phyloP scores from a whole-genome alignment of 2,329 filamentous ascomycete species.

The Nothopassalora personata region DNA sequence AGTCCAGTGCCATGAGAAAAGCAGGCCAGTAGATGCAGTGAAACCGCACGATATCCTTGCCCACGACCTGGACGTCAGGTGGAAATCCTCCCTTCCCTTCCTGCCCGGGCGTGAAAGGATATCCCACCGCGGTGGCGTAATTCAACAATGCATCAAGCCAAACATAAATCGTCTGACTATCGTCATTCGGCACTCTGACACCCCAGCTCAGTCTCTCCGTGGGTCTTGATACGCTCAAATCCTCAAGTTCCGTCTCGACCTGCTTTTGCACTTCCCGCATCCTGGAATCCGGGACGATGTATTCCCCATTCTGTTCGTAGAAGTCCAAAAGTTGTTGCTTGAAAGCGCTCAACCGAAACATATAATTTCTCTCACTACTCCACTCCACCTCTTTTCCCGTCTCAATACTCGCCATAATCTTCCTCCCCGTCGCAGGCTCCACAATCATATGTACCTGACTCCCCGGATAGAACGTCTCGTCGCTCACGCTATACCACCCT shows the following conservation, averaged over 20 bases:
- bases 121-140: slow-evolving; percentile 83
- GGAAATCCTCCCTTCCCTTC: slow-evolving; percentile 71
- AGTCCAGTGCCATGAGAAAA: slow-evolving; percentile 78
- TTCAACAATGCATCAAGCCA: slow-evolving; percentile 97
- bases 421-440: slow-evolving; percentile 74
- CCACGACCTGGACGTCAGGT: slow-evolving; percentile 84
- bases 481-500: slow-evolving; percentile 94
- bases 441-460: slow-evolving; percentile 66
- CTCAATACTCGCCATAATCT: slow-evolving; percentile 70
- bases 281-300: slow-evolving; percentile 66
- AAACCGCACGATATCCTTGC: slow-evolving; percentile 94
- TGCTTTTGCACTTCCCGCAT: slow-evolving; percentile 75
- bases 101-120: slow-evolving; percentile 67
- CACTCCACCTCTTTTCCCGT: slow-evolving; percentile 92
- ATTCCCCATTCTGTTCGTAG: slow-evolving; percentile 70
- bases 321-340: slow-evolving; percentile 72
- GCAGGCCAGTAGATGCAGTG: slow-evolving; percentile 98
- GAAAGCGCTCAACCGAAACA: slow-evolving; percentile 84
- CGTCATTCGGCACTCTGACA: slow-evolving; percentile 78
- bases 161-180: slow-evolving; percentile 88
- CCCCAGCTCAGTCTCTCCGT: slow-evolving; percentile 76
- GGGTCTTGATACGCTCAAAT: slow-evolving; percentile 81
- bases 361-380: slow-evolving; percentile 89
- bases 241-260: slow-evolving; percentile 71
- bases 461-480: slow-evolving; percentile 91